Evolutionary conservation across 2,329 filamentous ascomycete species (phyloP).

Genomic region (Ophiostoma sp.): DNA sequence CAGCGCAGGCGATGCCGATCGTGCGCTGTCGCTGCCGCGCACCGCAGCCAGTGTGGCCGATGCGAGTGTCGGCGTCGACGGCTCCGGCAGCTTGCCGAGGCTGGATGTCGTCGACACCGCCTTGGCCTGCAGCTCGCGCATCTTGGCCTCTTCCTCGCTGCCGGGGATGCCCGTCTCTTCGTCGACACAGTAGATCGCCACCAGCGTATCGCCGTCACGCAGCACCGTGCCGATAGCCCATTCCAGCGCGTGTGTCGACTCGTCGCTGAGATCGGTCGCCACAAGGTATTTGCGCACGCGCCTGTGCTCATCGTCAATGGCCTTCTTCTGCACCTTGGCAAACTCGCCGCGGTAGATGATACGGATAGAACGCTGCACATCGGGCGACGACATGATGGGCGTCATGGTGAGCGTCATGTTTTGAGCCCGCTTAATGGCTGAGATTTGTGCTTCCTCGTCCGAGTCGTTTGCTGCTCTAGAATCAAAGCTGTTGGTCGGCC

Average conservation of each 20-base stretch:
- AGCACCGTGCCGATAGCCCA: slow-evolving; percentile 97
- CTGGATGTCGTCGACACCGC: slow-evolving; percentile 51
- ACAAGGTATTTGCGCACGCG: slow-evolving; percentile 86
- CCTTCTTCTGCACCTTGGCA: slow-evolving; percentile 65
- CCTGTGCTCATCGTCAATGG: slow-evolving; percentile 65
- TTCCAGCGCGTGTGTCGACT: slow-evolving; percentile 90
- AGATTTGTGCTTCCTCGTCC: slow-evolving; percentile 78
- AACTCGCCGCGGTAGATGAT: slow-evolving; percentile 91
- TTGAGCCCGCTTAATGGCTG: slow-evolving; percentile 82
- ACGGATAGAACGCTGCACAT: slow-evolving; percentile 74
- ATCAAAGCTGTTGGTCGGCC: slow-evolving; percentile 83
- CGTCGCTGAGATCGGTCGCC: slow-evolving; percentile 90
- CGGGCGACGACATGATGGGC: slow-evolving; percentile 67
- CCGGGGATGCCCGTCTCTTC: slow-evolving; percentile 68
- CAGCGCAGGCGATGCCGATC: slow-evolving; percentile 33
- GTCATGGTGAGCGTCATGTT: slow-evolving; percentile 77
- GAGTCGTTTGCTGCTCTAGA: slow-evolving; percentile 62
- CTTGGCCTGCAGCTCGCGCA: slow-evolving; percentile 68
- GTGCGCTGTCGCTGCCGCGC: slow-evolving; percentile 23
- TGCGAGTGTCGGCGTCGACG: slow-evolving; percentile 18
- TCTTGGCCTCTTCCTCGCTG: slow-evolving; percentile 52
- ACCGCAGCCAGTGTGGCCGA: slow-evolving; percentile 18
- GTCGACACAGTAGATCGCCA: slow-evolving; percentile 89
- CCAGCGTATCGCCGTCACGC: slow-evolving; percentile 86
- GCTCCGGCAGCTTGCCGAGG: slow-evolving; percentile 29